Evolutionary conservation across 352 stramenopile species (phyloP), one percentile per base, ranked within the genome.

Genomic region (Pythium rhizo-oryzae): DNA sequence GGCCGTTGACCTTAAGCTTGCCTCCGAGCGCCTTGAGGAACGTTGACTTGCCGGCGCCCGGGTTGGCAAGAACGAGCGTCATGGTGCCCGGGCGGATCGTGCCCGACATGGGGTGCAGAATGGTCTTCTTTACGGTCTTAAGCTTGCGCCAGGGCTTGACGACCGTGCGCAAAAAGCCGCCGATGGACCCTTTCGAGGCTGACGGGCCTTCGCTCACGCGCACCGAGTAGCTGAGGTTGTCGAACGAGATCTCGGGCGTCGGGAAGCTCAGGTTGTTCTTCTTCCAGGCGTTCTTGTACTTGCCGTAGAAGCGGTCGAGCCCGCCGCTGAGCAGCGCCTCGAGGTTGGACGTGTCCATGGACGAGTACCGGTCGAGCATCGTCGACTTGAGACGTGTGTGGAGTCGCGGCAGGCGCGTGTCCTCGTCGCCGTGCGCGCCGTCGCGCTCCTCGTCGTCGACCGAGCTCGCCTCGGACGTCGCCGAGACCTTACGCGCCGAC

Each of bases 81-180:
- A 88, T 83, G 0, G 76, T 74, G 6, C 85, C 85, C 0, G 82
- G 85, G 6, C 79, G 73, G 60, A 92, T 91, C 51, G 83, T 81
- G 1, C 85, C 85, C 7, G 65, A 81, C 83, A 93, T 91, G 13
- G 83, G 81, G 28, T 93, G 81, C 23, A 93, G 37, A 25, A 85
- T 76, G 4, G 59, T 49, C 49, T 83, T 77, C 41, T 79, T 72
- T 4, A 71, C 59, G 18, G 62, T 80, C 52, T 70, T 67, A 30
- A 70, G 62, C 59, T 79, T 69, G 37, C 54, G 33, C 72, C 74
- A 82, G 35, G 74, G 76, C 62, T 63, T 71, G 33, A 71, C 44
- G 2, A 67, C 43, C n/a, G 53, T 53, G 1, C 60, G 53, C 12
- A 73, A 37, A 28, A 69, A 69, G 35, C 60, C 60, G 28, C 67